Percentiles rank a stretch among this genome's conserved stretches.
These are phyloP conservation scores for Rhodotorula mucilaginosa DNA, from an alignment of 1,284 basidiomycete species.

Conservation along the genomic window DNA sequence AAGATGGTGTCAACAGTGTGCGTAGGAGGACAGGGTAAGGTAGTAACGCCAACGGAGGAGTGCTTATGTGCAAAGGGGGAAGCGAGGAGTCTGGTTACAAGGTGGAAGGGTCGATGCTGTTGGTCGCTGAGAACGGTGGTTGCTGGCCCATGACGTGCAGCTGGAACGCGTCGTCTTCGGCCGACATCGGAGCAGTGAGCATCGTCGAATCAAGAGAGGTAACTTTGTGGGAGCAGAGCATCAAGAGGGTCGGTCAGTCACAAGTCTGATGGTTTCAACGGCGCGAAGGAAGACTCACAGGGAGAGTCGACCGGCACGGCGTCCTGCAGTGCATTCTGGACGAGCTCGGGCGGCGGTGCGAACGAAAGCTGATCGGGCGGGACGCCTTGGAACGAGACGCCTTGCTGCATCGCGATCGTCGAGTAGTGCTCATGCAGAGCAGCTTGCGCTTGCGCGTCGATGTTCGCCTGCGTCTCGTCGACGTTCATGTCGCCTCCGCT, in stretches of 20 bases:
- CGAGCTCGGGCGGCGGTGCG: slow-evolving; percentile 30
- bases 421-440: slow-evolving; percentile 35
- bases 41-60: not conserved
- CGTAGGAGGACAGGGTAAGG: not conserved
- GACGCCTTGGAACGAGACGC: slow-evolving; percentile 7
- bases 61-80: not conserved
- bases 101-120: slow-evolving; percentile 17
- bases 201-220: slow-evolving; percentile 12
- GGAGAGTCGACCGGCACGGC: slow-evolving; percentile 17
- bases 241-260: not conserved
- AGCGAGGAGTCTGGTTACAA: slow-evolving; percentile 3
- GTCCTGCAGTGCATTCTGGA: slow-evolving; percentile 28
- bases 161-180: slow-evolving; percentile 19
- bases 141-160: slow-evolving; percentile 29
- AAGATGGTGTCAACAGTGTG: too few relatives aligned
- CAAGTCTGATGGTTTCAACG: too few relatives aligned
- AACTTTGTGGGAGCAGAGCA: not conserved
- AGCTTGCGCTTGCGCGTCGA: slow-evolving; percentile 28
- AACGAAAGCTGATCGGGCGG: slow-evolving; percentile 28
- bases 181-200: slow-evolving; percentile 7
- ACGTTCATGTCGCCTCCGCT: slow-evolving; percentile 20
- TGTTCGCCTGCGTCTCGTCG: slow-evolving; percentile 16
- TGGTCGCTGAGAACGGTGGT: slow-evolving; percentile 16
- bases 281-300: slow-evolving; percentile 4
- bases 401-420: slow-evolving; percentile 8